phyloP scores from a whole-genome alignment of 1,139 yeast species.

The Taphrina flavorubra region DNA sequence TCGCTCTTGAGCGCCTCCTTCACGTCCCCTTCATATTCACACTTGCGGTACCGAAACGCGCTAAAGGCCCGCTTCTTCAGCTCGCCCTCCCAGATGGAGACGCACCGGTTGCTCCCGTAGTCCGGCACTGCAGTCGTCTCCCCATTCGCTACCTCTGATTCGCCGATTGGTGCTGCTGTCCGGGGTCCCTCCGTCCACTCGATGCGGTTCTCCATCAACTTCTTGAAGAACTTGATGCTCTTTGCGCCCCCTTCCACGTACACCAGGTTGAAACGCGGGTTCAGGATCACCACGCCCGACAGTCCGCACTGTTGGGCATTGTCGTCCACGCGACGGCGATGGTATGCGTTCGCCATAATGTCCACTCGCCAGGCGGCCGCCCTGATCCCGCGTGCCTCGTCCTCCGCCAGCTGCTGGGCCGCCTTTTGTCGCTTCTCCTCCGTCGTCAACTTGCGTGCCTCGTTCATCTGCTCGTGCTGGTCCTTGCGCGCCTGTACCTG shows the following conservation, averaged over 20 bases:
- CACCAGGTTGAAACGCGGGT: constrained; percentile 61
- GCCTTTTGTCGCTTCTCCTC: constrained; percentile 62
- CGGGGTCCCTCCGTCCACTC: constrained; percentile 64
- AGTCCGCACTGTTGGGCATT: constrained; percentile 77
- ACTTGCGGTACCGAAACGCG: constrained; percentile 65
- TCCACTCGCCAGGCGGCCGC: constrained; percentile 66
- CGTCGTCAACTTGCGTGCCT: constrained; percentile 64
- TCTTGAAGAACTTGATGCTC: constrained; percentile 65
- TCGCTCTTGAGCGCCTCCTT: constrained; percentile 59
- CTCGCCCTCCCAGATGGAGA: constrained; percentile 78
- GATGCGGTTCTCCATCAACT: constrained; percentile 66
- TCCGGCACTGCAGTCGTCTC: constrained; percentile 50
- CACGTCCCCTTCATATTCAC: constrained; percentile 63
- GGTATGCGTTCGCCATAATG: constrained; percentile 65
- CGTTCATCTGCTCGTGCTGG: constrained; percentile 68
- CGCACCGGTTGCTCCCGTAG: constrained; percentile 59
- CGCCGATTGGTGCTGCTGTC: constrained; percentile 51
- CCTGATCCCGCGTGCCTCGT: constrained; percentile 61
- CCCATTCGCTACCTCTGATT: constrained; percentile 42
- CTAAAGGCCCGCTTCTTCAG: constrained; percentile 61
- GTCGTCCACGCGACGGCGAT: constrained; percentile 72
- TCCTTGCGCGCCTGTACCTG: constrained; percentile 70
- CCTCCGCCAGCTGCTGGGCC: constrained; percentile 57
- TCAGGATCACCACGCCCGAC: constrained; percentile 62
- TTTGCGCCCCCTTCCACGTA: constrained; percentile 76